phyloP scores from a whole-genome alignment of 2,329 filamentous ascomycete species.

The Epichloe gansuensis region DNA sequence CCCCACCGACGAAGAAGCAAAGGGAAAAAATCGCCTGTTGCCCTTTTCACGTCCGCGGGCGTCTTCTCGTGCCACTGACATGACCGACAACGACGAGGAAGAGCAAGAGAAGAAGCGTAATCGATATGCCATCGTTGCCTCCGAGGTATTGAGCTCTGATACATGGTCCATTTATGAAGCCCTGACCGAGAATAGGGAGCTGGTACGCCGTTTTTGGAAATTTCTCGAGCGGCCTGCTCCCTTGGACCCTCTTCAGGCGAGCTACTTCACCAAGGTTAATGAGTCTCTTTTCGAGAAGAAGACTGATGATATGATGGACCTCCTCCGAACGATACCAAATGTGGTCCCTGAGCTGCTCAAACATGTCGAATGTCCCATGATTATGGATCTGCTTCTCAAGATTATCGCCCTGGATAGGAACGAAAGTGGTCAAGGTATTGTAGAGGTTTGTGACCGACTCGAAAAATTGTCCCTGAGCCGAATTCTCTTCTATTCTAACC shows the following conservation, averaged over 20 bases:
- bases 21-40: slow-evolving; percentile 28
- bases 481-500: background rate
- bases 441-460: slow-evolving; percentile 53
- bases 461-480: background rate
- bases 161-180: slow-evolving; percentile 95
- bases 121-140: slow-evolving; percentile 86
- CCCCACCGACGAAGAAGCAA: slow-evolving; percentile 38
- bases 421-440: slow-evolving; percentile 81
- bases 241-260: slow-evolving; percentile 83
- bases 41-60: slow-evolving; percentile 40
- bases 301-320: slow-evolving; percentile 88
- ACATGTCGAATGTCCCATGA: slow-evolving; percentile 93
- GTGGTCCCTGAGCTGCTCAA: slow-evolving; percentile 76
- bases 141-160: slow-evolving; percentile 87
- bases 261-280: slow-evolving; percentile 98
- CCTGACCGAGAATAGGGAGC: slow-evolving; percentile 68
- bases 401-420: slow-evolving; percentile 93
- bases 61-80: slow-evolving; percentile 37
- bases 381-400: slow-evolving; percentile 94
- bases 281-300: slow-evolving; percentile 96
- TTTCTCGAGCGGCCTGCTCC: slow-evolving; percentile 77
- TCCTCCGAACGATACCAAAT: slow-evolving; percentile 72
- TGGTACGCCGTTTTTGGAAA: slow-evolving; percentile 77
- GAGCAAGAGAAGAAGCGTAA: slow-evolving; percentile 83
- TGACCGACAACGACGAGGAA: slow-evolving; percentile 44